Evolutionary conservation across 23 red algal genomes (phyloP), one percentile per base, ranked within the genome.

Genomic region (Agarophyton chilense): DNA sequence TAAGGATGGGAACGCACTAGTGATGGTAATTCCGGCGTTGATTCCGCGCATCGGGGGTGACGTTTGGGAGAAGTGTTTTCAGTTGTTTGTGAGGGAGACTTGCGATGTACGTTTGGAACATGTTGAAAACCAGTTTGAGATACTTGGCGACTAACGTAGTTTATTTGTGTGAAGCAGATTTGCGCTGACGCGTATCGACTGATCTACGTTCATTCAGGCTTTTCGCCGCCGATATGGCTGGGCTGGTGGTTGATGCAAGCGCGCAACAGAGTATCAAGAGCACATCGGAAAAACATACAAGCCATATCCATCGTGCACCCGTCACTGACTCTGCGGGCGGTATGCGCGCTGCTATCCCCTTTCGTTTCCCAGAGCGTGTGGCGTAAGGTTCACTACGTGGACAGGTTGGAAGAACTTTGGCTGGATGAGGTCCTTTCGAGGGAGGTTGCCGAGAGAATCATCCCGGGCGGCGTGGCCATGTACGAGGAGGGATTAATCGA

Each of bases 371-470:
- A 40, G 18, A 78, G 45, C 47, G 75, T 79, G 46, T 92, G 88
- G 88, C 29, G 49, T 10, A 82, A 81, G 58, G 34, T 92, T 18
- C 75, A 92, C 21, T 92, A 82, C 47, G 88, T 60, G 26, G 88
- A 92, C 31, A 61, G 88, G 9, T n/a, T 92, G 18, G 88, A 92
- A 31, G 88, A 92, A 51, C 75, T 92, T 34, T 92, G 88, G 88
- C 46, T 92, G 64, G 88, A 92, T 46, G 76, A 65, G 35, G 64
- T 92, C 11, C 28, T 92, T 31, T 6, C 36, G 11, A 52, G 72
- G 76, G 78, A 82, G 21, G 77, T 55, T 40, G 78, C 54, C 18
- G 54, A 54, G 40, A 11, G 47, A 70, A 47, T 66, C 46, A 74
- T 92, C 18, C 75, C 75, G 58, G 43, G 42, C 22, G 76, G 65